These are phyloP conservation scores for Lactifluus piperatus DNA, from an alignment of 768 basidiomycete species.

Conservation along the genomic window DNA sequence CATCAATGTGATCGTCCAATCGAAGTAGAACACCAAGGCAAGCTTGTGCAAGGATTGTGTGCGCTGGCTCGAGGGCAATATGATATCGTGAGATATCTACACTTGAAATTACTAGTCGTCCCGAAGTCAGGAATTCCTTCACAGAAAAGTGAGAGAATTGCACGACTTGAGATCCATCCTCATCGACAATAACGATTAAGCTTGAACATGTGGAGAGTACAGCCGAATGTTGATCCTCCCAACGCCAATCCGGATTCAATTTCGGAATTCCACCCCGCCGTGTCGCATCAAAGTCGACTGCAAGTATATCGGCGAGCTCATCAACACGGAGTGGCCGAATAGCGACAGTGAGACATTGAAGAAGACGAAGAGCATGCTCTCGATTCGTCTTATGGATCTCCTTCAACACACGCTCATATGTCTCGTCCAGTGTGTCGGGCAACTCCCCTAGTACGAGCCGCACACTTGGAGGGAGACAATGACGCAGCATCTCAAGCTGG, in stretches of 20 bases:
- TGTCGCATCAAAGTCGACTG: slow-evolving; percentile 6
- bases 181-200: neutral
- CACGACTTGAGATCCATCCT: neutral
- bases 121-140: slow-evolving; percentile 2
- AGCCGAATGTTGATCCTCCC: neutral
- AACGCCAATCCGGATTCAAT: neutral
- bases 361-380: neutral
- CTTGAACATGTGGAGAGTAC: slow-evolving; percentile 9
- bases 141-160: slow-evolving; percentile 9
- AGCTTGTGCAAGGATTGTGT: slow-evolving; percentile 2
- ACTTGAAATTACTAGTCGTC: neutral
- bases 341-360: neutral
- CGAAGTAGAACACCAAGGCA: neutral
- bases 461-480: neutral
- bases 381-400: neutral
- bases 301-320: neutral
- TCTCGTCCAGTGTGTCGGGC: neutral
- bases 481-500: neutral
- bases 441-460: neutral
- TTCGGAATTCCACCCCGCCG: neutral
- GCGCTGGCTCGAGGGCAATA: neutral
- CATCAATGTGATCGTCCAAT: neutral
- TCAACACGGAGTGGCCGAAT: neutral
- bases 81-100: neutral
- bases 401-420: neutral